Base-by-base conservation (phyloP, 768 basidiomycete genomes). In the Tephrocybe sp. region DNA sequence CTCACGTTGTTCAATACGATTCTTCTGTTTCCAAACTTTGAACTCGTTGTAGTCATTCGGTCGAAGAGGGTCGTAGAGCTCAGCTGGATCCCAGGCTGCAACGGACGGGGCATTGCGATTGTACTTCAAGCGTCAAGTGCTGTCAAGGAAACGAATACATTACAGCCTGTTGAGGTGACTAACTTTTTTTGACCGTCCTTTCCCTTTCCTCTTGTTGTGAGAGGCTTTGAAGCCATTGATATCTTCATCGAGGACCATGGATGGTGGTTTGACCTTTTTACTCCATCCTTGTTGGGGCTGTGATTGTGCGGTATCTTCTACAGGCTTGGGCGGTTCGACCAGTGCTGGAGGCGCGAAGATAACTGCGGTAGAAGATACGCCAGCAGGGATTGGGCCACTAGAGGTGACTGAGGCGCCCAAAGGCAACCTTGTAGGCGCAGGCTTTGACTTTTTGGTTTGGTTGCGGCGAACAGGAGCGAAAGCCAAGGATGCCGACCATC, bases 1-100 rank as follows among this genome's bases (percentile, higher is more conserved):
- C 56, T 86, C 82, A n/a, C 86, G 77, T 37, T 82, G 73, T 57
- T 92, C 87, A 42, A 88, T 88, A 36, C 81, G 81, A 21, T 90
- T 87, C 50, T 83, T 83, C 55, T 83, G 81, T 57, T 86, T 86
- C 84, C 85, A 93, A 10, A 82, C 59, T 61, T 92, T 93, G 75
- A 85, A 93, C 59, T 93, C 92, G 58, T 86, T 85, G 68, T 93
- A 93, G 58, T 94, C 92, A 53, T 93, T 93, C 2, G 92, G 92
- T 21, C 88, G 81, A 18, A 84, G 68, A 1, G 90, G 88, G 56
- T 94, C 92, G 63, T 94, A 94, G 24, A 70, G 75, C 60, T 93
- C 91, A 50, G 69, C 63, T 4, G 91, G 91, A 67, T 93, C 90
- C 91, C 91, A 92, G 2, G 81, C 67, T 1, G 69, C 67, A 5